These are phyloP conservation scores for Juglanconis sp. DNA, from an alignment of 2,329 filamentous ascomycete genomes.

Conservation along the genomic window DNA sequence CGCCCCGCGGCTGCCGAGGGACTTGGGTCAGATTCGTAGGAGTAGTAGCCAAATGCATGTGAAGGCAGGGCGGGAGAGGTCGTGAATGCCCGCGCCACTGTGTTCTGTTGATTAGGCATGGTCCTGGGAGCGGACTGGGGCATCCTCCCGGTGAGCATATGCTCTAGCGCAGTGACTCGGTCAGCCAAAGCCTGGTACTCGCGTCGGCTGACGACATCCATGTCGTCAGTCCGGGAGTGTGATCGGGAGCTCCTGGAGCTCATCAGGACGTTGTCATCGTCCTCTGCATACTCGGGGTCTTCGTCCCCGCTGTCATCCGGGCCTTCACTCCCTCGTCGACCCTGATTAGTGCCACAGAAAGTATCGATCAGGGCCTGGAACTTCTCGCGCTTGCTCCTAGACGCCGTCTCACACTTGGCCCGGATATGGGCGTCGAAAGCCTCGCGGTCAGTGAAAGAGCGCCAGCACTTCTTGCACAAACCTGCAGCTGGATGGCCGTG, in stretches of 20 bases:
- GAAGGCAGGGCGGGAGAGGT: constrained; percentile 4
- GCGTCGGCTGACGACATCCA: constrained; percentile 1
- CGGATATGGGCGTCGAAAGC: constrained; percentile 26
- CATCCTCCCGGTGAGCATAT: not conserved
- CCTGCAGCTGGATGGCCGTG: constrained; percentile 26
- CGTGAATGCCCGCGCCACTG: constrained; percentile 8
- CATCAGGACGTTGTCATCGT: not conserved
- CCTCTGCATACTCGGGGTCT: not conserved
- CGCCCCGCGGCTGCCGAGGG: not conserved
- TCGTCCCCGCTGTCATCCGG: not conserved
- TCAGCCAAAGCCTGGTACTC: constrained; percentile 12
- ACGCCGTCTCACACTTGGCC: constrained; percentile 13
- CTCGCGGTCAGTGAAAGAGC: constrained; percentile 22
- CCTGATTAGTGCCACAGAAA: constrained; percentile 7
- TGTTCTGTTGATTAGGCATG: constrained; percentile 2
- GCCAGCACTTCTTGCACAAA: constrained; percentile 32
- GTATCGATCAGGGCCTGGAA: constrained; percentile 12
- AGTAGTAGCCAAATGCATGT: constrained; percentile 11
- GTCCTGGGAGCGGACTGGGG: constrained; percentile 8
- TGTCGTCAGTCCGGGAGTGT: not conserved
- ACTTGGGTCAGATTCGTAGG: not conserved
- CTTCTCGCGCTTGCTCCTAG: constrained; percentile 17
- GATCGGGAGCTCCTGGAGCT: constrained; percentile 1
- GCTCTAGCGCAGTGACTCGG: constrained; percentile 14
- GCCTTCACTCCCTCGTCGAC: not conserved